phyloP scores from a whole-genome alignment of 2,329 filamentous ascomycete genomes.

The Leptographium galeiforme region DNA sequence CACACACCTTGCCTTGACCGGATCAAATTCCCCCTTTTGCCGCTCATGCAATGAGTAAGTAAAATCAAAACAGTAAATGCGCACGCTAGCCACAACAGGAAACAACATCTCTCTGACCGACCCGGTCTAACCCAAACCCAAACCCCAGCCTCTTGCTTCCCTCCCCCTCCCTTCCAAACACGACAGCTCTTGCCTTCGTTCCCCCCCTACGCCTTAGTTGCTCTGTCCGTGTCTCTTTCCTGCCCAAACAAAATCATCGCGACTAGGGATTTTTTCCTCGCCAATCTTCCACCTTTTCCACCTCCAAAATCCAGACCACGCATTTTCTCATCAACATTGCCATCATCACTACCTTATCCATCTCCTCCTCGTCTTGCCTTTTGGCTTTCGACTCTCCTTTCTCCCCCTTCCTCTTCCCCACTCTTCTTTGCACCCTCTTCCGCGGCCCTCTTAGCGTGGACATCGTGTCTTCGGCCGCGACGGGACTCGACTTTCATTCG shows the following conservation, averaged over 20 bases:
- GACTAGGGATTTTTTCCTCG: background rate
- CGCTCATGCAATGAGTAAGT: background rate
- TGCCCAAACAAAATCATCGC: constrained; percentile 1
- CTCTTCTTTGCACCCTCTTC: background rate
- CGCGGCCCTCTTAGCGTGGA: background rate
- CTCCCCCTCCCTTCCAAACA: constrained; percentile 7
- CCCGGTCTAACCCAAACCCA: constrained; percentile 6
- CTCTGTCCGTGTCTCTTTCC: background rate
- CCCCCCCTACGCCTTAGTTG: constrained; percentile 1
- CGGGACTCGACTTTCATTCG: background rate
- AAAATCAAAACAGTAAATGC: background rate
- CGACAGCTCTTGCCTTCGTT: constrained; percentile 5
- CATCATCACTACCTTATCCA: background rate
- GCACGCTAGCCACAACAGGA: background rate
- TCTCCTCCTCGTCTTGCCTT: background rate
- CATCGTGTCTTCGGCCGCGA: background rate
- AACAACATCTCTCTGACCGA: background rate
- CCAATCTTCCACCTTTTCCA: background rate
- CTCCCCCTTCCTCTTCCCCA: background rate
- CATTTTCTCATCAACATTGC: constrained; percentile 1
- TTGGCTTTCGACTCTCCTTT: background rate
- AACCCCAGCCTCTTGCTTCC: constrained; percentile 5
- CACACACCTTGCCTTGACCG: background rate
- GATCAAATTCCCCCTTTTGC: background rate
- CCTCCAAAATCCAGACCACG: background rate